A percentile compares a stretch with the other conserved stretches of the same genome.
Conservation (phyloP, 768 basidiomycete genomes). For the Trametes cingulata region DNA sequence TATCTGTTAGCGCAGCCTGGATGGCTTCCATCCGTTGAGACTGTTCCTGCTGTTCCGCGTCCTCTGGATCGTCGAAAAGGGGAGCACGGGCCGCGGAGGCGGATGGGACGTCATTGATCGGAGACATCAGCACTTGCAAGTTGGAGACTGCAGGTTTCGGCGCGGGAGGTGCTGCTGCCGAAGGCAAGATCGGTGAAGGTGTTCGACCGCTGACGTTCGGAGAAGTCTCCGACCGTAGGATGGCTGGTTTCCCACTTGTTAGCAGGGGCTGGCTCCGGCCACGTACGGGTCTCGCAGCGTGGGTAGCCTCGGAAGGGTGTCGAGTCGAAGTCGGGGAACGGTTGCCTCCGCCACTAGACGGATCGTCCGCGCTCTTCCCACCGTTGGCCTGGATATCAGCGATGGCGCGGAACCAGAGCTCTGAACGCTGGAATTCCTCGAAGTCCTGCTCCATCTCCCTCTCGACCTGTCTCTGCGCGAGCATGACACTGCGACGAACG, state of each 20-base stretch:
- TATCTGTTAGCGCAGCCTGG: constrained; percentile 92
- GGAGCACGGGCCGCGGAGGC: constrained; percentile 62
- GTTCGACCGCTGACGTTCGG: constrained; percentile 14
- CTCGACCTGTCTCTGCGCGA: constrained; percentile 84
- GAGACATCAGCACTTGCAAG: constrained; percentile 84
- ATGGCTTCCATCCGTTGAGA: constrained; percentile 93
- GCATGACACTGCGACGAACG: constrained; percentile 77
- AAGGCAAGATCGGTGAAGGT: constrained; percentile 6
- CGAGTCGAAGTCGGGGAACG: constrained; percentile 11
- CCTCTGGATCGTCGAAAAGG: constrained; percentile 80
- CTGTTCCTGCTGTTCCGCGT: constrained; percentile 54
- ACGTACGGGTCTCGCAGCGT: background rate
- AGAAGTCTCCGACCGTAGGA: constrained; percentile 25
- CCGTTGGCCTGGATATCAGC: constrained; percentile 56
- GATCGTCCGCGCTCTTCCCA: constrained; percentile 13
- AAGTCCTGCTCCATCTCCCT: constrained; percentile 89
- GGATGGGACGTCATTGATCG: constrained; percentile 51
- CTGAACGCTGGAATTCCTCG: constrained; percentile 82
- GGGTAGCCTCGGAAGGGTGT: background rate
- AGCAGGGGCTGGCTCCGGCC: background rate
- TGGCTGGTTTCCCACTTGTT: background rate
- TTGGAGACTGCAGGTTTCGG: constrained; percentile 47
- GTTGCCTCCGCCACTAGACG: background rate
- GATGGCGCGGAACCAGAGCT: constrained; percentile 90
- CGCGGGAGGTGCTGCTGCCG: background rate